A percentile compares a stretch with the other conserved stretches of the same genome.
Conservation (phyloP, 257 asterid species). For the Solanum gandarillasii region DNA sequence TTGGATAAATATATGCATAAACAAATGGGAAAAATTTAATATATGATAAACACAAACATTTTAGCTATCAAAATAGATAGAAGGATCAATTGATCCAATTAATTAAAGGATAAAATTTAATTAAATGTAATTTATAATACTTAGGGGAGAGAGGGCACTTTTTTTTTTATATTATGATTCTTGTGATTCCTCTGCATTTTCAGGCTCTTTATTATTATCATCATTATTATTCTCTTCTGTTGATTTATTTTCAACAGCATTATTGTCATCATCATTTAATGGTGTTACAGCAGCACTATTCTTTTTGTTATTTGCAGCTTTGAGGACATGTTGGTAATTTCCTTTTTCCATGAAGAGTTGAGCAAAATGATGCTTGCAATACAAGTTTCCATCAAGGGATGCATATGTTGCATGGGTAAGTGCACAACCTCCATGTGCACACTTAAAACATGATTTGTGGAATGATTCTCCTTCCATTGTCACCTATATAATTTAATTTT, state of each 20-base stretch:
- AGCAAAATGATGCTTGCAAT: slow-evolving; percentile 40
- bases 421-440: slow-evolving; percentile 39
- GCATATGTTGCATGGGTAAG: slow-evolving; percentile 35
- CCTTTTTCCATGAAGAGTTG: slow-evolving; percentile 46
- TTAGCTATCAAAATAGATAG: neutral
- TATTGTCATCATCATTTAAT: neutral
- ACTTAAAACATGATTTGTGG: slow-evolving; percentile 43
- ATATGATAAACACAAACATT: neutral
- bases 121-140: neutral
- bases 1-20: neutral
- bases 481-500: slow-evolving; percentile 1
- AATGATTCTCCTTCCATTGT: slow-evolving; percentile 33
- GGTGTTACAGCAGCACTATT: slow-evolving; percentile 4
- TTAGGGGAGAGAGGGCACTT: neutral
- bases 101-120: neutral
- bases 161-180: neutral
- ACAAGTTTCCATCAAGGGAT: slow-evolving; percentile 30
- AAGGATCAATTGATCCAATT: neutral
- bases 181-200: neutral
- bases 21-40: neutral
- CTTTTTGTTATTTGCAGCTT: slow-evolving; percentile 33
- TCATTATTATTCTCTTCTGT: neutral
- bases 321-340: slow-evolving; percentile 36
- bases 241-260: neutral
- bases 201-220: neutral